Conservation (phyloP, 768 basidiomycete species). For the Lanmaoa rubissima region DNA sequence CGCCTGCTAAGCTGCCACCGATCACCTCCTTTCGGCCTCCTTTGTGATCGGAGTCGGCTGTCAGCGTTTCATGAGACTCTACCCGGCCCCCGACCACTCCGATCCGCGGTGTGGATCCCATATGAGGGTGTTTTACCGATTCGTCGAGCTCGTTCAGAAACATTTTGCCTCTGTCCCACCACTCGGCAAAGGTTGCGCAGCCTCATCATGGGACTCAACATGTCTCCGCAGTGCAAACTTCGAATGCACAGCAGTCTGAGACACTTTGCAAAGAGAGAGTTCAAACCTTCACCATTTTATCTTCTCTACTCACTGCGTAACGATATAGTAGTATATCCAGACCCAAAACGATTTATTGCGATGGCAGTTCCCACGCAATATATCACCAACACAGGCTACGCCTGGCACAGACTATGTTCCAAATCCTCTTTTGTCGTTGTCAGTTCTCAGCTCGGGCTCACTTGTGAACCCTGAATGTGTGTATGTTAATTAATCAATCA, state of each 20-base stretch:
- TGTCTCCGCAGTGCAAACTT: conserved; percentile 5
- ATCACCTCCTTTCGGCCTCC: conserved; percentile 19
- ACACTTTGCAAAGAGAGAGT: neutral
- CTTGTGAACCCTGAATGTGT: conserved; percentile 11
- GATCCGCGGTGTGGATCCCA: conserved; percentile 6
- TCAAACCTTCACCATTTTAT: neutral
- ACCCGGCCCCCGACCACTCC: neutral
- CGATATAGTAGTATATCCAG: neutral
- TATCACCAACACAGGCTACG: neutral
- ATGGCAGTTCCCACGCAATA: neutral
- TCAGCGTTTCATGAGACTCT: conserved; percentile 5
- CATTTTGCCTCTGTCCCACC: neutral
- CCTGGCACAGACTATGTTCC: neutral
- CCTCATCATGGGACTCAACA: neutral
- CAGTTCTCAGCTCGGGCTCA: conserved; percentile 11
- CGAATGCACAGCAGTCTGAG: neutral
- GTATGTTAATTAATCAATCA: conserved; percentile 21
- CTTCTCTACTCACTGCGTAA: neutral
- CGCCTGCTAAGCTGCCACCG: conserved; percentile 23
- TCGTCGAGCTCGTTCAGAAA: neutral
- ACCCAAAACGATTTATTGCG: too few species aligned
- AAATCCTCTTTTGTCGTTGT: conserved; percentile 1
- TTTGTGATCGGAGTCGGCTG: conserved; percentile 24
- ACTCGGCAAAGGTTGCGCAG: neutral
- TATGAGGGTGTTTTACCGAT: neutral